Evolutionary conservation across 208 protist genomes (phyloP), one percentile per base, ranked within the genome.

Genomic region (Trypanosoma cruzi): DNA sequence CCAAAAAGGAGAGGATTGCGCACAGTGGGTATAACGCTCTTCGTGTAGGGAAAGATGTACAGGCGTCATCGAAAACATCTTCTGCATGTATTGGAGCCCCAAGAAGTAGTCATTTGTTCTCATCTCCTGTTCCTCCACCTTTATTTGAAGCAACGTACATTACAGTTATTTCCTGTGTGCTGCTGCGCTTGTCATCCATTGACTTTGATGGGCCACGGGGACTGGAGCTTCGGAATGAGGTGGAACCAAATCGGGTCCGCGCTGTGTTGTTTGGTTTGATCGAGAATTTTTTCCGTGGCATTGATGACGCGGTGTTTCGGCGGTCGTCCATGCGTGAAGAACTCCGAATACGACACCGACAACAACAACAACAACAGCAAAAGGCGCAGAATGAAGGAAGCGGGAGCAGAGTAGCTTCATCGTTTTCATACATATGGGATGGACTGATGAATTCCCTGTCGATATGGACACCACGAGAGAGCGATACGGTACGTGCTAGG

Each of bases 191-290:
- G 22, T n/a, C 18, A 36, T 31, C 53, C 0, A 16, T 36, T 58
- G 29, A 8, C 26, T 6, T 24, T 22, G 18, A 7, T 4, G 1
- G 40, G 40, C 40, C 40, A 7, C 1, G 40, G 40, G 40, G 40
- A 44, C 40, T 1, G 8, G 13, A 44, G 40, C 40, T 44, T 44
- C 40, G 1, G 7, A 14, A 16, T 14, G 22, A 24, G n/a, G 29
- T 54, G 24, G 5, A 18, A n/a, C 50, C 40, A 20, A 14, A 46
- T 4, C 24, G 50, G 8, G 13, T 71, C 29, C 56, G 52, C 48
- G 37, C 8, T 3, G 14, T 64, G 11, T 24, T 71, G 20, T 71
- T 71, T 71, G 65, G 65, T 20, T 11, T 64, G 29, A 26, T 71
- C 18, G 26, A 14, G 0, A 32, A 18, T 62, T 40, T 53, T 1